A percentile compares a stretch with the other conserved stretches of the same genome.
Conservation (phyloP, 208 protist species). For the Wallacemonas collosoma region DNA sequence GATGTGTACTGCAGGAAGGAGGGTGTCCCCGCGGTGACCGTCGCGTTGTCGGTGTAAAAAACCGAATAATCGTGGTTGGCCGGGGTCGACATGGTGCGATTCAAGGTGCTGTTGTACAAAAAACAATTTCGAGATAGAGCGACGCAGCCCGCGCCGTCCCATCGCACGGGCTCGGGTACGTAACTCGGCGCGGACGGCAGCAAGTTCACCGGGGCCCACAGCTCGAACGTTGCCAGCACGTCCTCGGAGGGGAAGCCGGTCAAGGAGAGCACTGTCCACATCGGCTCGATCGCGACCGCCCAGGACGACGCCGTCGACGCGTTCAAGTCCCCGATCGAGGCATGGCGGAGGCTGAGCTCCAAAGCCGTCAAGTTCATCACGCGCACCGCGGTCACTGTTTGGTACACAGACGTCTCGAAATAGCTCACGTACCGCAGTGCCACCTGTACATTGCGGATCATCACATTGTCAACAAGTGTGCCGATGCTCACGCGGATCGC, state of each 20-base stretch:
- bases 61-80: background rate
- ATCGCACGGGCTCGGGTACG: background rate
- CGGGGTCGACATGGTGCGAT: slow-evolving; percentile 15
- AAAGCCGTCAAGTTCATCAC: background rate
- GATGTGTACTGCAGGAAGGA: slow-evolving; percentile 9
- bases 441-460: slow-evolving; percentile 23
- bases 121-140: slow-evolving; percentile 5
- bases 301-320: background rate
- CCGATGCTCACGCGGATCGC: slow-evolving; percentile 15
- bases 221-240: slow-evolving; percentile 20
- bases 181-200: background rate
- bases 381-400: slow-evolving; percentile 11
- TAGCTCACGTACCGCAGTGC: background rate
- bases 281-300: slow-evolving; percentile 3
- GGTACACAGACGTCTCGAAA: slow-evolving; percentile 9
- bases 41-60: slow-evolving; percentile 3
- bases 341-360: background rate
- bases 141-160: slow-evolving; percentile 23
- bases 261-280: slow-evolving; percentile 8
- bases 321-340: background rate
- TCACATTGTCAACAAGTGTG: slow-evolving; percentile 19
- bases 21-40: background rate
- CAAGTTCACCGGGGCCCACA: slow-evolving; percentile 18
- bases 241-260: slow-evolving; percentile 5
- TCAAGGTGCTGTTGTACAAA: slow-evolving; percentile 12